Evolutionary conservation across 495 filamentous ascomycete species (phyloP).

Genomic region (Neurospora hispaniola): DNA sequence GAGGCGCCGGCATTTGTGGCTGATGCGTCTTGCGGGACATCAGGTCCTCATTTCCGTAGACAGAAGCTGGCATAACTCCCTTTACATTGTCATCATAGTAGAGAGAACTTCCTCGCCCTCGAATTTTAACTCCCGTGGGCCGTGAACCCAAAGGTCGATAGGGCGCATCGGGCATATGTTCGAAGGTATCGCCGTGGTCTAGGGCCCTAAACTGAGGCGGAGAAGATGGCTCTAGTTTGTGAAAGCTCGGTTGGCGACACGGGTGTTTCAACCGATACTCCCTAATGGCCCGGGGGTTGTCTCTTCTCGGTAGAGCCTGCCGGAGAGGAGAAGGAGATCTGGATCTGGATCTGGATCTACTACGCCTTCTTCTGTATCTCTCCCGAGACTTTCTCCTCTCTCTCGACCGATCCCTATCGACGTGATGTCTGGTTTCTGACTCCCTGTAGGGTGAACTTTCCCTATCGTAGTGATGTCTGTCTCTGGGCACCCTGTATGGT

Average conservation of each 20-base stretch:
- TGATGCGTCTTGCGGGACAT: background rate
- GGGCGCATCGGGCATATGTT: background rate
- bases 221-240: background rate
- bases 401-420: background rate
- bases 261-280: background rate
- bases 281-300: background rate
- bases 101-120: background rate
- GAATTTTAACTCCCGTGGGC: background rate
- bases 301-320: background rate
- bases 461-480: background rate
- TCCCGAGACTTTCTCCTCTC: background rate
- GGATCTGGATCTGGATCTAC: background rate
- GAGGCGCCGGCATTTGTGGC: background rate
- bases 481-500: background rate
- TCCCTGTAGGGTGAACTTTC: conserved; percentile 4
- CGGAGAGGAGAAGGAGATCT: background rate
- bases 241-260: background rate
- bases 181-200: background rate
- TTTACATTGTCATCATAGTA: background rate
- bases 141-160: background rate
- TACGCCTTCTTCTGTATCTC: background rate
- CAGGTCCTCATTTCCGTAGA: background rate
- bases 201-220: background rate
- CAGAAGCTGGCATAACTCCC: background rate
- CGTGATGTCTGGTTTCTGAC: background rate